These are phyloP conservation scores for Allantophomopsis cytisporea DNA, from an alignment of 2,329 filamentous ascomycete genomes.

Conservation along the genomic window DNA sequence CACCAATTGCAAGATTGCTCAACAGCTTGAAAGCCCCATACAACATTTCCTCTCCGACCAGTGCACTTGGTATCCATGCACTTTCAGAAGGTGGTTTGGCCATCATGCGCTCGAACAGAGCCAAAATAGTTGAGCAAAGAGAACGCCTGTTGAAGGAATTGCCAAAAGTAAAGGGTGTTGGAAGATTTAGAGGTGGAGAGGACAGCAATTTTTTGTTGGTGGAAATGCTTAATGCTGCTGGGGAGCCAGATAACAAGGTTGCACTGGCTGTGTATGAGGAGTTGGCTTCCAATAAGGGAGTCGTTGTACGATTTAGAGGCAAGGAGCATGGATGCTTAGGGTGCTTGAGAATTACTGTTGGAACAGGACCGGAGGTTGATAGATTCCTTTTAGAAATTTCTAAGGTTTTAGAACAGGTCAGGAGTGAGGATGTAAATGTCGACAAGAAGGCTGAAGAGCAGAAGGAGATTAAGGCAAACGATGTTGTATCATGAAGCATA, in stretches of 20 bases:
- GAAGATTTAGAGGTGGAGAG: slow-evolving; percentile 64
- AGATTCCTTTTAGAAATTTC: slow-evolving; percentile 60
- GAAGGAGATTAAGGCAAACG: slow-evolving; percentile 7
- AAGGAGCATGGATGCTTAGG: slow-evolving; percentile 84
- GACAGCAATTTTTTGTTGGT: slow-evolving; percentile 85
- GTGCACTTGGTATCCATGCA: slow-evolving; percentile 63
- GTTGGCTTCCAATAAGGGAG: slow-evolving; percentile 73
- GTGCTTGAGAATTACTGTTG: slow-evolving; percentile 83
- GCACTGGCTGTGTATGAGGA: slow-evolving; percentile 73
- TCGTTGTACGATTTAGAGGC: slow-evolving; percentile 87
- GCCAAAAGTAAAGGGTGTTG: slow-evolving; percentile 63
- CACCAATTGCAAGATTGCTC: slow-evolving; percentile 62
- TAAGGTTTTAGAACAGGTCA: slow-evolving; percentile 10
- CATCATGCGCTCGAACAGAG: slow-evolving; percentile 58
- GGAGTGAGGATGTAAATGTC: not conserved
- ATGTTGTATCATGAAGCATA: slow-evolving; percentile 10
- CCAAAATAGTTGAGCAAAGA: slow-evolving; percentile 62
- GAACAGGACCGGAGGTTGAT: slow-evolving; percentile 76
- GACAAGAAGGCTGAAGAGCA: slow-evolving; percentile 9
- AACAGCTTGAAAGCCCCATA: slow-evolving; percentile 95
- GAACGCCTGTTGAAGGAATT: slow-evolving; percentile 63
- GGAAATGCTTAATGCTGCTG: slow-evolving; percentile 64
- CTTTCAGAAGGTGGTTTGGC: slow-evolving; percentile 52
- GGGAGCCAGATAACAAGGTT: slow-evolving; percentile 63
- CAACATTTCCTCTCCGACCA: slow-evolving; percentile 84